Conservation (phyloP, 805 yeast species). For the Starmerella asiatica region DNA sequence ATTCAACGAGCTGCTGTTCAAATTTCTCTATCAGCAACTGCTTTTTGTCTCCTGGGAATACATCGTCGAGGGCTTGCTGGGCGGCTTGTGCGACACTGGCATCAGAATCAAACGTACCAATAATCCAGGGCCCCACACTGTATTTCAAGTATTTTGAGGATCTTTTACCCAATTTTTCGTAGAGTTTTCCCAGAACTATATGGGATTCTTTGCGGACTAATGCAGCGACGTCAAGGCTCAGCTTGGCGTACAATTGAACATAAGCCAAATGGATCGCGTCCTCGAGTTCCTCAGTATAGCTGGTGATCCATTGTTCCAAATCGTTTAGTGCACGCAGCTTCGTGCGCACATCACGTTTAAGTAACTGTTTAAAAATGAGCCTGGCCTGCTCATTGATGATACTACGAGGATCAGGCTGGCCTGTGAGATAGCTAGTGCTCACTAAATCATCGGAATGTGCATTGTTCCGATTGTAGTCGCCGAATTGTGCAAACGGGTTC, state of each 20-base stretch:
- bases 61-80: conserved; percentile 32
- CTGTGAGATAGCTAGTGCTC: conserved; percentile 62
- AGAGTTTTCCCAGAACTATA: conserved; percentile 45
- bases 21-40: conserved; percentile 50
- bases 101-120: conserved; percentile 62
- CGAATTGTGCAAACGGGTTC: conserved; percentile 20
- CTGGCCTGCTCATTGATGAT: conserved; percentile 38
- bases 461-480: conserved; percentile 11
- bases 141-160: conserved; percentile 56
- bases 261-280: conserved; percentile 51
- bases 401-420: conserved; percentile 55
- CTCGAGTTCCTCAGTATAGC: conserved; percentile 30
- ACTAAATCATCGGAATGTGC: conserved; percentile 30
- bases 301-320: conserved; percentile 24
- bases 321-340: conserved; percentile 66
- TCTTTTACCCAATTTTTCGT: conserved; percentile 38
- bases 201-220: conserved; percentile 51
- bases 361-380: conserved; percentile 57
- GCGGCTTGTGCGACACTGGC: conserved; percentile 43
- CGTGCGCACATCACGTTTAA: conserved; percentile 73
- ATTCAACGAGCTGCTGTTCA: conserved; percentile 41
- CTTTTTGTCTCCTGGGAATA: conserved; percentile 47
- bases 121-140: conserved; percentile 58
- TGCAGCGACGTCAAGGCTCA: conserved; percentile 59
- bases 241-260: conserved; percentile 67